Percentiles rank a stretch among this genome's conserved stretches.
Conservation (phyloP, 352 stramenopile genomes). For the Phytophthora ohioensis region DNA sequence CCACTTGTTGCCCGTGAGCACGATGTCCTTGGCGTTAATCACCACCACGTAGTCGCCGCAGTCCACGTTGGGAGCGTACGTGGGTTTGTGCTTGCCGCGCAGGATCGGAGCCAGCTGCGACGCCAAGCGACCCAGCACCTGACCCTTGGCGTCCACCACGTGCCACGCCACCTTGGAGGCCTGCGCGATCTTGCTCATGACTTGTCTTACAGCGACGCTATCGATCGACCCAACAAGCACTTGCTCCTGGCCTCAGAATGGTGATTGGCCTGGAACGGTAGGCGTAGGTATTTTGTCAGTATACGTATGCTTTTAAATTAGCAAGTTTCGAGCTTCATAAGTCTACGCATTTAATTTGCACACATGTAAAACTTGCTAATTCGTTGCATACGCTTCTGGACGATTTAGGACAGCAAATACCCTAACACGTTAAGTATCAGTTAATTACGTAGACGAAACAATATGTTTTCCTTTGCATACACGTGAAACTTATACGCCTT, state of each 20-base stretch:
- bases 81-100: constrained; percentile 99
- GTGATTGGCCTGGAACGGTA: neutral
- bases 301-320: no score
- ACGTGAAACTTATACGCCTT: no score
- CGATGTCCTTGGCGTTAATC: constrained; percentile 96
- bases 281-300: no score
- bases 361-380: no score
- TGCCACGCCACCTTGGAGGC: constrained; percentile 94
- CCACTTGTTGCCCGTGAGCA: constrained; percentile 97
- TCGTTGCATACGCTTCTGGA: no score
- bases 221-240: constrained; percentile 1
- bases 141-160: constrained; percentile 95
- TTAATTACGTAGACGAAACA: neutral
- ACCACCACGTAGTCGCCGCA: constrained; percentile 98
- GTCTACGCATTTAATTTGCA: no score
- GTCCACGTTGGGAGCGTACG: constrained; percentile 97
- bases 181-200: constrained; percentile 85
- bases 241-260: constrained; percentile 31
- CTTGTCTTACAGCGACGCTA: constrained; percentile 16
- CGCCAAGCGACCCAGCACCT: constrained; percentile 97
- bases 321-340: no score
- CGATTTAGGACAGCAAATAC: neutral
- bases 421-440: neutral
- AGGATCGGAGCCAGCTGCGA: constrained; percentile 97
- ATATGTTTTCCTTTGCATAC: neutral